Evolutionary conservation across 78 protist species (phyloP), one percentile per base, ranked within the genome.

Genomic region (Speleostelium caveatum): DNA sequence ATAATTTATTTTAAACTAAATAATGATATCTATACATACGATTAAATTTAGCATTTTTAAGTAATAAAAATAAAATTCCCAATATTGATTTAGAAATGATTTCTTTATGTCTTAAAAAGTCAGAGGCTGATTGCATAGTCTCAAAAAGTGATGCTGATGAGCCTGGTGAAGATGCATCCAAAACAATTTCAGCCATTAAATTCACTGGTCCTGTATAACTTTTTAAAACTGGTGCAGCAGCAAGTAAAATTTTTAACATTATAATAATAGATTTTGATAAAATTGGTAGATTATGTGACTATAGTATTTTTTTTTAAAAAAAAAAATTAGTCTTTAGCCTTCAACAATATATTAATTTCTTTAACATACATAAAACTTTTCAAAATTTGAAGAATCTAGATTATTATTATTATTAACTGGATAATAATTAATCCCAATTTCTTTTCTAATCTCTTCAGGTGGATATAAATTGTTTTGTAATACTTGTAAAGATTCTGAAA

Each of bases 41-140:
- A 69, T 83, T 83, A 83, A 45, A 83, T 69, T 69, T 83, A 2
- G 91, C 49, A 83, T 83, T 67, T 69, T 83, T 83, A 24, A 83
- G 14, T 39, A 83, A 16, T 69, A 83, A 45, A 60, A 83, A 60
- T 45, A 83, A 45, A n/a, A 69, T 83, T 12, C 67, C 79, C 8
- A 83, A 28, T 32, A 66, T 65, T 30, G 77, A 56, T 69, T 83
- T 83, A 16, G 79, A 69, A 60, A 83, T 83, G 36, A 83, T 83
- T 69, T 83, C 91, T 83, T 83, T 83, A 42, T 83, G 91, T 69
- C 91, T 67, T 26, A 83, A 51, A 21, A 83, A 83, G 51, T 83
- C 91, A 60, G 59, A 49, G 6, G 91, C 72, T 14, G 91, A 83
- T 69, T 83, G 91, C 91, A 83, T 83, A 5, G 91, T 83, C 42